Base-by-base conservation (phyloP, 116 monocot genomes). In the Dioscorea cayenensis region DNA sequence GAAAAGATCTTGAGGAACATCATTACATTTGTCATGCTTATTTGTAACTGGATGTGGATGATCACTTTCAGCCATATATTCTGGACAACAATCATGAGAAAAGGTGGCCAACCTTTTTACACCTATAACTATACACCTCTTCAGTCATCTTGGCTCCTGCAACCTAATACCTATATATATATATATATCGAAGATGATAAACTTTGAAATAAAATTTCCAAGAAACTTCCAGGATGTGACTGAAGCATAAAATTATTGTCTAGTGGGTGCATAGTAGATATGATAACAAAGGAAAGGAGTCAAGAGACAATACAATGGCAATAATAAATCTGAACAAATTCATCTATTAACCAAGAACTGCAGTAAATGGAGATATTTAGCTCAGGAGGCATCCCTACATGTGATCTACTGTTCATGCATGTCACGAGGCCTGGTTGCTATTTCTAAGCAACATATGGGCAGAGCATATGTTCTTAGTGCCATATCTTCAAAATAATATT, bases 41-140 rank as follows among this genome's bases (percentile, higher is more conserved):
- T 70, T 66, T 21, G 20, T 22, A 48, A 22, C 13, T 48, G 36
- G 49, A 22, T 72, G 63, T 2, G 64, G 28, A 11, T 66, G 66
- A 68, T 70, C 64, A 52, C 35, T 22, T 76, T 85, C 83, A 65
- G 68, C 67, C 55, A 59, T 71, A 79, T 67, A 60, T 80, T 94
- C 94, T 62, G 65, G 82, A n/a, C n/a, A n/a, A 81, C 99, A 99
- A 76, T 94, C 99, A 36, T 85, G 81, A 61, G 99, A n/a, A 77
- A 65, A 99, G 89, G 63, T 99, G 99, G 12, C 99, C 99, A 0
- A 72, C 10, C 73, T 99, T 94, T 75, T 99, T 99, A 79, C 99
- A 99, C 80, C 83, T 99, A 71, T 99, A 99, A 72, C 99, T n/a
- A 99, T 78, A 99, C n/a, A n/a, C n/a, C n/a, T 84, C 74, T 91